A percentile compares a stretch with the other conserved stretches of the same genome.
Evolutionary conservation across 106 monocot species (phyloP).

Genomic region (Dendrobium chrysotoxum): DNA sequence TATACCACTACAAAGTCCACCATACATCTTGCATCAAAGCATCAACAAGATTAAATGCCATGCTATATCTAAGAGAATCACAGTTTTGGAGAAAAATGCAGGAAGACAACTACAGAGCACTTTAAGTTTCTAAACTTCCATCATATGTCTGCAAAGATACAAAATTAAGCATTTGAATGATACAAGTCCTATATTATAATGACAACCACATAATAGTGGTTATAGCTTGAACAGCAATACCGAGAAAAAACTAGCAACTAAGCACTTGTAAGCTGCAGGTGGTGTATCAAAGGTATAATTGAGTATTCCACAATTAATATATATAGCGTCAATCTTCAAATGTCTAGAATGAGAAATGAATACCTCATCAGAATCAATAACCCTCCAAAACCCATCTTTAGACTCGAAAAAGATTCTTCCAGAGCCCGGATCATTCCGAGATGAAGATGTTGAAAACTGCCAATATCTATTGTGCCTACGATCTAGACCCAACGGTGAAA

Average conservation of each 20-base stretch:
- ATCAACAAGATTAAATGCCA: neutral
- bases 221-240: no score
- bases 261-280: no score
- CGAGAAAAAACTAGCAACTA: no score
- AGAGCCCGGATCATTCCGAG: conserved; percentile 74
- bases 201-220: no score
- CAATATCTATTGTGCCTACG: conserved; percentile 92
- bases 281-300: no score
- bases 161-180: no score
- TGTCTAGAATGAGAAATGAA: neutral
- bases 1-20: no score
- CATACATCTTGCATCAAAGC: no score
- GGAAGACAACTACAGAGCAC: no score
- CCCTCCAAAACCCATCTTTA: conserved; percentile 75
- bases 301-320: neutral
- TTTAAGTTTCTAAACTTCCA: no score
- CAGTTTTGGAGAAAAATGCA: neutral
- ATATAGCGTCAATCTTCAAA: neutral
- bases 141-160: no score
- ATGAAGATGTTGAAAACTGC: conserved; percentile 84
- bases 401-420: conserved; percentile 96
- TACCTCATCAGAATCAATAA: conserved; percentile 98
- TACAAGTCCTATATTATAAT: no score
- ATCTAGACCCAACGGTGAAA: conserved; percentile 86
- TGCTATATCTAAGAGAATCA: neutral